Base-by-base conservation (phyloP, 306 rosid species). In the Vigna trinervia region DNA sequence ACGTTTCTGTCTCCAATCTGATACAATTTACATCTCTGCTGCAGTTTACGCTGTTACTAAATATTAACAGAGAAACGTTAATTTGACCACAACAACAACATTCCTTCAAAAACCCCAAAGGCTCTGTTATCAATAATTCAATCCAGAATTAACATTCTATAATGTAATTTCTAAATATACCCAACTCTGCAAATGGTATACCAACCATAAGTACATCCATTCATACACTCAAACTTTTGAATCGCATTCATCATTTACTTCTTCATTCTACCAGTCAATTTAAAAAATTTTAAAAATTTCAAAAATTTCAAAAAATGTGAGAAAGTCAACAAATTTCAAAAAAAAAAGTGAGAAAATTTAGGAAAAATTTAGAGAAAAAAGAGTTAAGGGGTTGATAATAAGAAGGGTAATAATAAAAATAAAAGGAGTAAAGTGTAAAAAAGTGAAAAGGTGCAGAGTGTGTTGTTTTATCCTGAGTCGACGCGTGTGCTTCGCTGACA, bases 401-500 rank as follows among this genome's bases (percentile, higher is more conserved):
- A 8, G 45, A 39, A 26, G n/a, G 4, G 39, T 58, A 30, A 30
- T 30, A 8, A 1, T 7, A 39, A 61, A 6, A 61, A 10, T 14
- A 20, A 5, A 61, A 34, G 34, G 12, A 11, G 34, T 43, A 61
- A 20, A 41, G 67, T 32, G 8, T 20, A 75, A 53, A 34, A 51
- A 34, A 51, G 50, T 36, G 10, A 3, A 36, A 36, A 36, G 41
- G 15, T 63, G 69, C 50, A 63, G 19, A 38, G 81, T 73, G 86
- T 85, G 85, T 70, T 68, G 81, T 72, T 14, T 74, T 75, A 39
- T 84, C 92, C 91, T 87, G 74, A 61, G 79, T 53, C 77, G 95
- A 87, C 92, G 81, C 95, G 93, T 88, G 89, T 84, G 22, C 72
- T n/a, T 23, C 48, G 83, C 54, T 74, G 76, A 76, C 63, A 69